Conservation (phyloP, 495 filamentous ascomycete species). For the Aspergillus bertholletiae region DNA sequence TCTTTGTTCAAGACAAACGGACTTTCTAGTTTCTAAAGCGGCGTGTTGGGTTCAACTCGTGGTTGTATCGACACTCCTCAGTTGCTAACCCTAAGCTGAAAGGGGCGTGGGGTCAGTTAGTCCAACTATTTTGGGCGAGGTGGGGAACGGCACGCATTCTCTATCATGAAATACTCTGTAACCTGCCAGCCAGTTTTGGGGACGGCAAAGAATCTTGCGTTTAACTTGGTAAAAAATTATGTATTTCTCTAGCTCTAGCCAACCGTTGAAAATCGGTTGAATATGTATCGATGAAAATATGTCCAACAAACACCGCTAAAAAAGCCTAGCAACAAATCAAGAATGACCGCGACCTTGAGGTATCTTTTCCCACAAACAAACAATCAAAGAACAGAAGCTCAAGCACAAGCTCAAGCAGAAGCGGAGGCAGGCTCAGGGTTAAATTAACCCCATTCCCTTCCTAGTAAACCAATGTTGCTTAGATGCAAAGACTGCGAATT, state of each 20-base stretch:
- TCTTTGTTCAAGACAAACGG: too few relatives aligned
- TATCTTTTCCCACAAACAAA: conserved; percentile 2
- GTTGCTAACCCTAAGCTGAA: too few relatives aligned
- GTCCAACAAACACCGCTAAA: not conserved
- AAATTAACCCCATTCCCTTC: conserved; percentile 17
- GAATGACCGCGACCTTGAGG: not conserved
- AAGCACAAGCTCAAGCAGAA: not conserved
- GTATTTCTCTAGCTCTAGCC: not conserved
- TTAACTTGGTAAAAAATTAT: not conserved
- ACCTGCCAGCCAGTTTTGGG: too few relatives aligned
- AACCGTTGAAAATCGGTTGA: not conserved
- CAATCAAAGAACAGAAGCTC: conserved; percentile 1
- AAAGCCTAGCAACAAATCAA: not conserved
- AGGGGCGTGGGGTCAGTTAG: too few relatives aligned
- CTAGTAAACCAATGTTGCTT: conserved; percentile 7
- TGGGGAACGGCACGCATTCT: too few relatives aligned
- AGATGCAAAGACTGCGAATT: conserved; percentile 12
- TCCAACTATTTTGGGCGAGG: too few relatives aligned
- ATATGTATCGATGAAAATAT: not conserved
- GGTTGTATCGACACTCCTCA: too few relatives aligned
- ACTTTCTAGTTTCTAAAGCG: too few relatives aligned
- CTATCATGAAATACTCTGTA: too few relatives aligned
- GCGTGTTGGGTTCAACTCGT: too few relatives aligned
- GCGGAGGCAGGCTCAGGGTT: conserved; percentile 1
- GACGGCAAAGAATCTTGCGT: too few relatives aligned